Percentiles rank a stretch among this genome's conserved stretches.
Evolutionary conservation across 257 asterid genomes (phyloP).

Genomic region (Solanum sitiens): DNA sequence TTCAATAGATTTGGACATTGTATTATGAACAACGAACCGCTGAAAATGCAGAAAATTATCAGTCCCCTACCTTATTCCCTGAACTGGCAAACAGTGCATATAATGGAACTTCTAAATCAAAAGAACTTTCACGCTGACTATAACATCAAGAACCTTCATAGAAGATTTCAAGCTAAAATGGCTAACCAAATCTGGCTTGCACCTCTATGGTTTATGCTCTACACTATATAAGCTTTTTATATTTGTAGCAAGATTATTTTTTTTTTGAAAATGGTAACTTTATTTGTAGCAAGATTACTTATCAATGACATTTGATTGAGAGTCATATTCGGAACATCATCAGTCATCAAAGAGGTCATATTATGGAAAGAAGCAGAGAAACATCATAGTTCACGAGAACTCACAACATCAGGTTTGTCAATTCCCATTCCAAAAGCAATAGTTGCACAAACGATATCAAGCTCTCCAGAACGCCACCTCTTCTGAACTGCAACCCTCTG

Average conservation of each 20-base stretch:
- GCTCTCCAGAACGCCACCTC: slow-evolving; percentile 89
- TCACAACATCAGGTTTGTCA: slow-evolving; percentile 97
- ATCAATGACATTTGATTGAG: background rate
- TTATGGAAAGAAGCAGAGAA: background rate
- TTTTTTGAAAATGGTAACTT: no score
- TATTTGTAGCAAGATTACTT: no score
- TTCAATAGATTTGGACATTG: slow-evolving; percentile 92
- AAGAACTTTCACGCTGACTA: background rate
- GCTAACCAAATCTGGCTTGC: background rate
- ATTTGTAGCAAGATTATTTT: no score
- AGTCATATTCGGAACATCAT: background rate
- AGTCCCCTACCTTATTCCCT: background rate
- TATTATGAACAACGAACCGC: slow-evolving; percentile 91
- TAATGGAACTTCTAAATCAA: background rate
- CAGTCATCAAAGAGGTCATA: background rate
- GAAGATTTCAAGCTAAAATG: background rate
- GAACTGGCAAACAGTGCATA: background rate
- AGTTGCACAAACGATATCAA: slow-evolving; percentile 88
- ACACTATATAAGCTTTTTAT: background rate
- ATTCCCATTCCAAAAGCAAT: slow-evolving; percentile 99
- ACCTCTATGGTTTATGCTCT: background rate
- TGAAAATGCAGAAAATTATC: slow-evolving; percentile 19
- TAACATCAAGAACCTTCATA: background rate
- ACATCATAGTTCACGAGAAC: slow-evolving; percentile 13
- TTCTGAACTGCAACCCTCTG: slow-evolving; percentile 80